phyloP scores from a whole-genome alignment of 1,284 basidiomycete genomes.

The Malassezia sp. region DNA sequence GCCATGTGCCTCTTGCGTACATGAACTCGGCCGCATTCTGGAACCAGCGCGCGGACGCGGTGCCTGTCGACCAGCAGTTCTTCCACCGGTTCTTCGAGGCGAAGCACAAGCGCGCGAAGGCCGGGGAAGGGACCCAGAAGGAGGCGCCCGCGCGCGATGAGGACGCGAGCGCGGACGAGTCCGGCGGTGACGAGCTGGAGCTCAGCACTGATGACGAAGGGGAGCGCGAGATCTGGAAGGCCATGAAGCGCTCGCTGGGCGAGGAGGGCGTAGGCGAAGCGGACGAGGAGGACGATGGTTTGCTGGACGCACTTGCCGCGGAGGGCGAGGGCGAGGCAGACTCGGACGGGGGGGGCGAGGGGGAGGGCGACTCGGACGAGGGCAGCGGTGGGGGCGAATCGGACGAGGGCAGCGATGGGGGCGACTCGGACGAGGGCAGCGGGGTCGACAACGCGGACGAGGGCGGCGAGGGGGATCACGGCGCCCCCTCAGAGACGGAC shows the following conservation, averaged over 20 bases:
- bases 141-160: slow-evolving; percentile 23
- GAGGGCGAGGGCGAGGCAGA: slow-evolving; percentile 21
- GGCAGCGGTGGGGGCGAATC: slow-evolving; percentile 14
- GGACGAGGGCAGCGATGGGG: slow-evolving; percentile 26
- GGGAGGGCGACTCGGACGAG: slow-evolving; percentile 7
- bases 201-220: slow-evolving; percentile 32
- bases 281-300: slow-evolving; percentile 21
- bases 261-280: slow-evolving; percentile 51
- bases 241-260: slow-evolving; percentile 50
- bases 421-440: slow-evolving; percentile 41
- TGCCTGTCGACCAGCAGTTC: slow-evolving; percentile 64
- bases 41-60: slow-evolving; percentile 60
- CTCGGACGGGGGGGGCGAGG: slow-evolving; percentile 18
- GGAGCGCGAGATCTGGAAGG: slow-evolving; percentile 49
- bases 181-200: slow-evolving; percentile 12
- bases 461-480: slow-evolving; percentile 21
- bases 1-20: slow-evolving; percentile 53
- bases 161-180: slow-evolving; percentile 42
- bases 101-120: slow-evolving; percentile 29
- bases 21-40: slow-evolving; percentile 73
- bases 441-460: slow-evolving; percentile 23
- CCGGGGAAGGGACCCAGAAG: slow-evolving; percentile 4
- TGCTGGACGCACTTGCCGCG: too few species aligned
- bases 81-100: slow-evolving; percentile 45
- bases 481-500: slow-evolving; percentile 9